Percentiles rank a stretch among this genome's conserved stretches.
These are phyloP conservation scores for Nevesoporus exiguus DNA, from an alignment of 768 basidiomycete genomes.

Conservation along the genomic window DNA sequence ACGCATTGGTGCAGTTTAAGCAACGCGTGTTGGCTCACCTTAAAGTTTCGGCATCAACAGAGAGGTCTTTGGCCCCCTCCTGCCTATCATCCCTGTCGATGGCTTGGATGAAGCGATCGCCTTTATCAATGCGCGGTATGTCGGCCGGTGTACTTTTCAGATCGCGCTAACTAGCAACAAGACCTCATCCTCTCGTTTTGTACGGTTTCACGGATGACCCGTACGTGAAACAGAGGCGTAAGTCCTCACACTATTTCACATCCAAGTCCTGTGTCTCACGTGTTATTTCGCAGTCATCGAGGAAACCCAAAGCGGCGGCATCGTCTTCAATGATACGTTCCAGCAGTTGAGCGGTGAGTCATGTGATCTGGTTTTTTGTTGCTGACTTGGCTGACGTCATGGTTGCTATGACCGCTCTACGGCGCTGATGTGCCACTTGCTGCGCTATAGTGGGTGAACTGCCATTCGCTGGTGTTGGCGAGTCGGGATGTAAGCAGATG, in stretches of 20 bases:
- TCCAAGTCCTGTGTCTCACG: neutral
- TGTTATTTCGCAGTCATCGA: conserved; percentile 41
- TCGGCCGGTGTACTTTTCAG: neutral
- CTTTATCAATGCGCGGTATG: conserved; percentile 52
- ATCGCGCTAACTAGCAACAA: conserved; percentile 22
- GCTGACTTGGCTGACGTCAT: conserved; percentile 10
- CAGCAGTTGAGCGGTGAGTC: conserved; percentile 47
- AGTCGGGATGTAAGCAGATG: conserved; percentile 56
- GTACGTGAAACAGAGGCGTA: conserved; percentile 39
- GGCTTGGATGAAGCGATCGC: conserved; percentile 52
- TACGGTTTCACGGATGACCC: conserved; percentile 60
- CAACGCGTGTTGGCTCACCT: neutral
- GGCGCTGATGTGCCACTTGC: neutral
- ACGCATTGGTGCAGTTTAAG: conserved; percentile 11
- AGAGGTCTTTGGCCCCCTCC: conserved; percentile 71
- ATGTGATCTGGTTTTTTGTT: neutral
- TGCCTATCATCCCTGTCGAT: conserved; percentile 61
- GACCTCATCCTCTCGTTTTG: conserved; percentile 57
- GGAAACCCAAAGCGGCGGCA: conserved; percentile 53
- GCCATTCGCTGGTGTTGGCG: conserved; percentile 56
- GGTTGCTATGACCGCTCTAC: conserved; percentile 8
- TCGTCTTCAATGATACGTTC: conserved; percentile 60
- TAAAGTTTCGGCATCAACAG: conserved; percentile 32
- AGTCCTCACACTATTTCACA: conserved; percentile 6
- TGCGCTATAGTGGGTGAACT: conserved; percentile 33